Base-by-base conservation (phyloP, 352 stramenopile genomes). In the Phytophthora pisi region DNA sequence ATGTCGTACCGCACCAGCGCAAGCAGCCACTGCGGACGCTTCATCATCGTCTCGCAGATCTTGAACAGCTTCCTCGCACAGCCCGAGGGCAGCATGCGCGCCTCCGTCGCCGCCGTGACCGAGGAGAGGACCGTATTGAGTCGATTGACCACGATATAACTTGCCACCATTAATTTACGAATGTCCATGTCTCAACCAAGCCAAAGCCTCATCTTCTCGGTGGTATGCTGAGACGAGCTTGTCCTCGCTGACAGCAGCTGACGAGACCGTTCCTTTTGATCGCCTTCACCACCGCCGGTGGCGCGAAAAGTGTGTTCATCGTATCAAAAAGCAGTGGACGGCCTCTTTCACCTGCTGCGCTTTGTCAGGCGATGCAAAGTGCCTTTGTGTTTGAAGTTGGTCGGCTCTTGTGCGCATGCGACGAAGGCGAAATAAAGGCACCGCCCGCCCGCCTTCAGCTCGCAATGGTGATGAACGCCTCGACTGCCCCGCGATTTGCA, bases 31-130 rank as follows among this genome's bases (percentile, higher is more conserved):
- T 89, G 83, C 57, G 56, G 77, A 28, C 70, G 77, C 26, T 91
- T 85, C 38, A 34, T 72, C 6, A 66, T 66, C 38, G 72, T 86
- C 54, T 80, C 78, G 38, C 66, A 70, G 51, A 63, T 89, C 13
- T 66, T 91, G 50, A 73, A 66, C 18, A 74, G 69, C 43, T 91
- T 91, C 58, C 61, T 91, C 5, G 60, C 73, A 13, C 72, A 82
- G 51, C 66, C 24, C 13, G 53, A 67, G 10, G 31, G 26, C 38
- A 18, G 38, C 23, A 4, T 36, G n/a, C 50, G 26, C 4, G 13
- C 31, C 13, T 26, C 28, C 34, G 28, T 42, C 30, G 46, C 16
- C 26, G 34, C 18, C 3, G 38, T 18, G n/a, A 26, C 26, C 4
- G 28, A 56, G 16, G 20, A 28, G 11, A 18, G 9, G 2, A 5